These are phyloP conservation scores for Lathyrus tuberosus DNA, from an alignment of 306 rosid species.

Conservation along the genomic window DNA sequence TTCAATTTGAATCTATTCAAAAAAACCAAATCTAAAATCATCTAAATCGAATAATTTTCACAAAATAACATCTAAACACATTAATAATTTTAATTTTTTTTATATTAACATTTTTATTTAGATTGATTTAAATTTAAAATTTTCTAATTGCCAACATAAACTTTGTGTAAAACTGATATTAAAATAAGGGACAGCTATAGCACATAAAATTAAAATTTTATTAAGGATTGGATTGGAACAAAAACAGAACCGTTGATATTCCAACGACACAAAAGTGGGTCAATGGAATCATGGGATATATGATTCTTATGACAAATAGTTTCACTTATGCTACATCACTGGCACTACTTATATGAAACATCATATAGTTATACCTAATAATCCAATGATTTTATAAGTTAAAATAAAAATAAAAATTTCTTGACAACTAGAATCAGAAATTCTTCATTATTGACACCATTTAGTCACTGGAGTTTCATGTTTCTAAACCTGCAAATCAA, in stretches of 20 bases:
- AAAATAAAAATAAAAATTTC: constrained; percentile 1
- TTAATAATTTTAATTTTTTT: no score
- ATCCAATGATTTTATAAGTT: no score
- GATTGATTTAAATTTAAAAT: no score
- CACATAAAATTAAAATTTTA: constrained; percentile 28
- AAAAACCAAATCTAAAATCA: no score
- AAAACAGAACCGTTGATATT: constrained; percentile 36
- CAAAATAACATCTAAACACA: no score
- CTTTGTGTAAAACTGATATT: no score
- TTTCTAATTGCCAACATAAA: no score
- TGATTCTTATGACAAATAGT: constrained; percentile 39
- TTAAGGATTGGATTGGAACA: constrained; percentile 19
- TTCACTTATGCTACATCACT: constrained; percentile 27
- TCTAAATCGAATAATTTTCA: no score
- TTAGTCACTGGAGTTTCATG: constrained; percentile 58
- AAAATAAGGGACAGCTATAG: neutral
- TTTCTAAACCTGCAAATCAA: constrained; percentile 65
- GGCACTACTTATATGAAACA: constrained; percentile 21
- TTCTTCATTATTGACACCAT: constrained; percentile 31
- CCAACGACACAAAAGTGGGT: constrained; percentile 36
- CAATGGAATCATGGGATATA: constrained; percentile 39
- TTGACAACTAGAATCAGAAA: constrained; percentile 8
- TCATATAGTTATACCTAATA: no score
- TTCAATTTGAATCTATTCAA: no score
- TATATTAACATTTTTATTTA: no score